Evolutionary conservation across 2,329 filamentous ascomycete species (phyloP), one percentile per base, ranked within the genome.

Genomic region (Alternaria novae-zelandiae): DNA sequence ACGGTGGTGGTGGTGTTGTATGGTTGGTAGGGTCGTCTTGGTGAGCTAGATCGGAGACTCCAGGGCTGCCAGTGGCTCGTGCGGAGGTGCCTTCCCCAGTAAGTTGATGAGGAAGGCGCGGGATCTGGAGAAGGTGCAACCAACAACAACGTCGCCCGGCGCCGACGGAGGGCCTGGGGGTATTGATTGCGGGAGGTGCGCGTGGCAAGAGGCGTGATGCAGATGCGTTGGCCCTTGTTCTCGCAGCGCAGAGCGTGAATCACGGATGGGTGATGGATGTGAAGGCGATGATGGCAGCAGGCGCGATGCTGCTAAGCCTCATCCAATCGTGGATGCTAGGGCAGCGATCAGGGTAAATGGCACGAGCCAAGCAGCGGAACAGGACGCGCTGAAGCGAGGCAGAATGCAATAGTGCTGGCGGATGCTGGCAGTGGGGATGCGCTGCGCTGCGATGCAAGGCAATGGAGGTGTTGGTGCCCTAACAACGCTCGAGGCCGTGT

Each of bases 81-180:
- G 63, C 59, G 54, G 59, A 59, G 53, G 58, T 49, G 47, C 41
- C 59, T 59, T 62, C 55, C 59, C 59, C 59, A 59, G 54, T 41
- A 58, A 62, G 49, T 62, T 62, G 59, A 62, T 44, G 59, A 62
- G 59, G 49, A 62, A 59, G 59, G 59, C 59, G 59, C 59, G 59
- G 49, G 55, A 62, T 62, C 59, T 59, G 54, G 59, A 59, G 46
- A 57, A 47, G 54, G 54, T 47, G 59, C 49, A 58, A 47, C 54
- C 23, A 46, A 21, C 23, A 46, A 21, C 59, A 57, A 54, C 20
- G 50, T 32, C 50, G 44, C 54, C 54, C 36, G 25, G 26, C 36
- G 44, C 36, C 49, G 28, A 36, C 49, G 49, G 23, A 10, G 20
- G 21, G 28, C 9, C 49, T n/a, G 49, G n/a, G 15, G 21, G 20